These are phyloP conservation scores for Viridothelium virens DNA, from an alignment of 495 filamentous ascomycete species.

Conservation along the genomic window DNA sequence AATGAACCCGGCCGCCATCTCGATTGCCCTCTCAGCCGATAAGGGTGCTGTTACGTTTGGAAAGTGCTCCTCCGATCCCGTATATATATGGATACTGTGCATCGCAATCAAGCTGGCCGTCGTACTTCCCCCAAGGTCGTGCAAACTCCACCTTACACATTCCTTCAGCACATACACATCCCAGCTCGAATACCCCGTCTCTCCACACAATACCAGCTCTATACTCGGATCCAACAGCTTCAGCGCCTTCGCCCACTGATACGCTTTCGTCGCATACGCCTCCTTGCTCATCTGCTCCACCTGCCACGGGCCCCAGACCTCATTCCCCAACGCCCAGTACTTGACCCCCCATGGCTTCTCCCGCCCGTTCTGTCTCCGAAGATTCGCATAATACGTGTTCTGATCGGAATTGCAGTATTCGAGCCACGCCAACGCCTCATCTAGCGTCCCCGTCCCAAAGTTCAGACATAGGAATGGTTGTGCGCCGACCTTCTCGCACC, in stretches of 20 bases:
- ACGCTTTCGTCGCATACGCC: slow-evolving; percentile 66
- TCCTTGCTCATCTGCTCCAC: slow-evolving; percentile 64
- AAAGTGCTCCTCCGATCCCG: slow-evolving; percentile 46
- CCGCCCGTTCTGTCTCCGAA: slow-evolving; percentile 62
- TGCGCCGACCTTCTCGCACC: slow-evolving; percentile 60
- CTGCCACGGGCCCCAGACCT: slow-evolving; percentile 74
- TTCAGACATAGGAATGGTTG: slow-evolving; percentile 72
- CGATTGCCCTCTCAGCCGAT: slow-evolving; percentile 64
- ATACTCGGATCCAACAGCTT: slow-evolving; percentile 65
- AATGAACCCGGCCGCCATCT: slow-evolving; percentile 58
- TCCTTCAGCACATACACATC: slow-evolving; percentile 63
- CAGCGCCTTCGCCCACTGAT: slow-evolving; percentile 74
- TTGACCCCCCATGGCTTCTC: slow-evolving; percentile 65
- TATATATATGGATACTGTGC: slow-evolving; percentile 67
- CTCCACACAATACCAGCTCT: slow-evolving; percentile 61
- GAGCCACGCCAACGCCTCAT: slow-evolving; percentile 66
- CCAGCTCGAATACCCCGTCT: slow-evolving; percentile 60
- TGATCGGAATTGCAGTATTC: slow-evolving; percentile 71
- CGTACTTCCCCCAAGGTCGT: slow-evolving; percentile 31
- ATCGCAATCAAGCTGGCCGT: slow-evolving; percentile 50
- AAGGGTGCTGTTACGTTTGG: slow-evolving; percentile 60
- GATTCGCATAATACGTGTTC: slow-evolving; percentile 71
- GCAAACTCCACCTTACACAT: slow-evolving; percentile 48
- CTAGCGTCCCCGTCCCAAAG: slow-evolving; percentile 63
- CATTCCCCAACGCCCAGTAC: slow-evolving; percentile 65